Conservation (phyloP, 1,284 basidiomycete genomes). For the Bondarzewia mesenterica region DNA sequence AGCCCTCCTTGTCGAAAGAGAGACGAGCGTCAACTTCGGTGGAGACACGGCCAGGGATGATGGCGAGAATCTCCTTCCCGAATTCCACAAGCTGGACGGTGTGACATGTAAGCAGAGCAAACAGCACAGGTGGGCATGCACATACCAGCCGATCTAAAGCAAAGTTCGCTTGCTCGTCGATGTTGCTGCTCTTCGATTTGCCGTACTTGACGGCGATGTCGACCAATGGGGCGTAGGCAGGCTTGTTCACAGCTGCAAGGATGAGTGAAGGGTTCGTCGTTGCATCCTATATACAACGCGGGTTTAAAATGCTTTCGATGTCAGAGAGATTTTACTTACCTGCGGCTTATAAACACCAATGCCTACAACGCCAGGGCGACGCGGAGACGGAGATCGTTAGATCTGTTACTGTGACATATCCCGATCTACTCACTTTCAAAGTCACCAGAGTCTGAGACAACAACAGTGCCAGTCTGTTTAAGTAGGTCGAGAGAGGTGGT, state of each 20-base stretch:
- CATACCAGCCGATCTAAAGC: conserved; percentile 86
- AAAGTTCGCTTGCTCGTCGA: conserved; percentile 65
- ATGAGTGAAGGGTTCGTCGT: conserved; percentile 95
- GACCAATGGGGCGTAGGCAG: conserved; percentile 80
- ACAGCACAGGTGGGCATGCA: conserved; percentile 3
- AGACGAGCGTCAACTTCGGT: conserved; percentile 98
- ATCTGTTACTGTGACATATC: neutral
- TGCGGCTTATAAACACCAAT: conserved; percentile 93
- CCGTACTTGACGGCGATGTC: conserved; percentile 78
- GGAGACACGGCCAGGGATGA: conserved; percentile 97
- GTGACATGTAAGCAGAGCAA: too few relatives aligned
- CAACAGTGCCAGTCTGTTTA: conserved; percentile 86
- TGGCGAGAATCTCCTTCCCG: conserved; percentile 89
- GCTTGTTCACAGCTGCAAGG: conserved; percentile 89
- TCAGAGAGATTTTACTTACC: conserved; percentile 28
- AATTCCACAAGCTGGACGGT: conserved; percentile 89
- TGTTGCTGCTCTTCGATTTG: conserved; percentile 72
- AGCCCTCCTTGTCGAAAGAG: conserved; percentile 92
- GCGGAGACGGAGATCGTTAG: neutral
- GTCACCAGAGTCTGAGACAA: conserved; percentile 91
- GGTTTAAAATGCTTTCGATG: neutral
- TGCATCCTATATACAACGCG: conserved; percentile 52
- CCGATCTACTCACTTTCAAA: conserved; percentile 56
- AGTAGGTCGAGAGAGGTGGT: conserved; percentile 82
- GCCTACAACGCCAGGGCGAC: conserved; percentile 45